Conservation (phyloP, 1,284 basidiomycete genomes). For the Austroboletus olivaceoglutinosus region DNA sequence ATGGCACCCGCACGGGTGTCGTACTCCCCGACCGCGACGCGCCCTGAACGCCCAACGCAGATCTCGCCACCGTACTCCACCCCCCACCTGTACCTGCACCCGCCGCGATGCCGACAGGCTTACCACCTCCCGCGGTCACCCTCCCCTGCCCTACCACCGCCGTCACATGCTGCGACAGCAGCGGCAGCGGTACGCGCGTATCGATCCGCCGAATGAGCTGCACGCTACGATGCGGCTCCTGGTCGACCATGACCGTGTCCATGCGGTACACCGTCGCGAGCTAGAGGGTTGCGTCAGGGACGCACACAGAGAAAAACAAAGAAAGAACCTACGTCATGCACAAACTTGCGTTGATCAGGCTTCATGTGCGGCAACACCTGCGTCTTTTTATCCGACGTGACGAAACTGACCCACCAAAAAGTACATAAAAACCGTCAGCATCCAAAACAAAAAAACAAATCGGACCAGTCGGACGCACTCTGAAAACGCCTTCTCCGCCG, state of each 20-base stretch:
- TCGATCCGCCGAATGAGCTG: conserved; percentile 80
- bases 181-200: conserved; percentile 69
- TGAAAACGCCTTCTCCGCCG: conserved; percentile 77
- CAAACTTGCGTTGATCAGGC: conserved; percentile 72
- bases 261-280: conserved; percentile 78
- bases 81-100: neutral
- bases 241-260: conserved; percentile 79
- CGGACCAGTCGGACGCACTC: conserved; percentile 57
- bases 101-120: too few species aligned
- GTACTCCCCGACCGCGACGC: conserved; percentile 12
- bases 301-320: neutral
- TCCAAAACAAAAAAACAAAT: neutral
- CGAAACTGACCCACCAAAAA: conserved; percentile 47
- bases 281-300: conserved; percentile 28
- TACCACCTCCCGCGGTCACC: neutral
- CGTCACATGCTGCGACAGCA: conserved; percentile 51
- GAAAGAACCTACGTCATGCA: conserved; percentile 55
- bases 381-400: conserved; percentile 62
- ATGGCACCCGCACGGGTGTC: conserved; percentile 23
- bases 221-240: conserved; percentile 78
- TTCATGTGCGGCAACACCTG: conserved; percentile 85
- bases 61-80: conserved; percentile 25
- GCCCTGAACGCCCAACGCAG: conserved; percentile 4
- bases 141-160: conserved; percentile 50
- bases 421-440: neutral